A percentile compares a stretch with the other conserved stretches of the same genome.
Conservation (phyloP, 225 moss, liverwort and hornwort genomes). For the Pleurozium schreberi region DNA sequence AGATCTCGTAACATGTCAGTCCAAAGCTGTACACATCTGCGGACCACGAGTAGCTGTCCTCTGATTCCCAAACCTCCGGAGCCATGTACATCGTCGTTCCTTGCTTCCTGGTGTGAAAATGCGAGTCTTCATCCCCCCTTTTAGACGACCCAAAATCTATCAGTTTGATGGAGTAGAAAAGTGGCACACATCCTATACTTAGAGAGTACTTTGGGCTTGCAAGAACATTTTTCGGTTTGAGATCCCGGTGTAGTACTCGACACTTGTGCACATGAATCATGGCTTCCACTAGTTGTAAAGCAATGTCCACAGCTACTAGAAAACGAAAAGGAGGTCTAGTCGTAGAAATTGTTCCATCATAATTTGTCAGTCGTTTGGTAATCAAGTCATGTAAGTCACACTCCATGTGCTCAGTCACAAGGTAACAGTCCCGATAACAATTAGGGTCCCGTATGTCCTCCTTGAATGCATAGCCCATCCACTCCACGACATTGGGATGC, state of each 20-base stretch:
- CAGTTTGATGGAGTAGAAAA: background rate
- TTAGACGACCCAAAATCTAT: background rate
- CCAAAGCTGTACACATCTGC: background rate
- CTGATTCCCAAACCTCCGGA: background rate
- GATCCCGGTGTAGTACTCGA: background rate
- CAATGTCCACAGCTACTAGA: background rate
- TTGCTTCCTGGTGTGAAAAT: background rate
- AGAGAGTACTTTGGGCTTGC: no score
- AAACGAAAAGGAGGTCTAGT: background rate
- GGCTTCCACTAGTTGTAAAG: background rate
- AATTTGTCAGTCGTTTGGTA: fast-evolving
- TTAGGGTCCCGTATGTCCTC: background rate
- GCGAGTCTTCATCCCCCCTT: background rate
- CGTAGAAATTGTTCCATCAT: background rate
- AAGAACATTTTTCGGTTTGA: background rate
- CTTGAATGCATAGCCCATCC: background rate
- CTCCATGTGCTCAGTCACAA: background rate
- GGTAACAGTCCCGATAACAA: background rate
- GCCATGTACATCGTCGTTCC: background rate
- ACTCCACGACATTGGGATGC: background rate
- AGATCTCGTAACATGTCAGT: background rate
- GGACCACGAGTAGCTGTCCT: background rate
- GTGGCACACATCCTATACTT: no score
- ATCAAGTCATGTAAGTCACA: background rate
- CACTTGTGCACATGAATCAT: background rate